Evolutionary conservation across 164 flowering plant species (phyloP).

Genomic region (Sextonia rubra): DNA sequence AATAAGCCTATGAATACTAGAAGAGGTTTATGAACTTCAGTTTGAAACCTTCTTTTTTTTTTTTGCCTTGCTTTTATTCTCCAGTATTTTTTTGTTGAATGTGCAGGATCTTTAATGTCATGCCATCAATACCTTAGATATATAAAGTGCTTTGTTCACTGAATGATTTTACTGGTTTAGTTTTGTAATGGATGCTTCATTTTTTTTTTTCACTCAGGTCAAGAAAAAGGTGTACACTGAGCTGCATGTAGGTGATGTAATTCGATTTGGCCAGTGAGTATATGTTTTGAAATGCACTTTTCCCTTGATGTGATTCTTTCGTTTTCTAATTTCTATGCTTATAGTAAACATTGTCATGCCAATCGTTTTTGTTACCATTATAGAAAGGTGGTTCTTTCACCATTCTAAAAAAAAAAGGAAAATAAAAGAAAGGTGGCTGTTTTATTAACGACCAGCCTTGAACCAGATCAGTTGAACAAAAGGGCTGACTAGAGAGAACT

Average conservation of each 20-base stretch:
- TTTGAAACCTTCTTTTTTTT: background rate
- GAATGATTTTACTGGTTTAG: background rate
- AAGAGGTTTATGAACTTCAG: too few relatives aligned
- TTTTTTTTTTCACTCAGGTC: slow-evolving; percentile 43
- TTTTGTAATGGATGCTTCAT: background rate
- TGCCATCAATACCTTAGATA: background rate
- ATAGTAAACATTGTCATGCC: background rate
- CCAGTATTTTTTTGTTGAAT: background rate
- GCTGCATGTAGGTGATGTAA: slow-evolving; percentile 92
- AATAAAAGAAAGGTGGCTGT: too few relatives aligned
- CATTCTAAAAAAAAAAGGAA: too few relatives aligned
- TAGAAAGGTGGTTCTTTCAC: background rate
- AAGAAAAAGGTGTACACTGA: slow-evolving; percentile 63
- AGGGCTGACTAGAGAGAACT: background rate
- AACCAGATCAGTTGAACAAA: background rate
- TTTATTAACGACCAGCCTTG: background rate
- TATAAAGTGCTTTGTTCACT: background rate
- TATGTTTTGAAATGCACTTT: background rate
- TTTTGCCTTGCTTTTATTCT: background rate
- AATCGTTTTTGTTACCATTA: background rate
- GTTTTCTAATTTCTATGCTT: background rate
- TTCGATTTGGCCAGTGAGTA: slow-evolving; percentile 94
- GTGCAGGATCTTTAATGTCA: background rate
- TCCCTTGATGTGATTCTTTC: background rate
- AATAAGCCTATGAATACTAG: too few relatives aligned